These are phyloP conservation scores for Syncephalis plumigaleata DNA, from an alignment of 371 early-diverging fungal species.

Conservation along the genomic window DNA sequence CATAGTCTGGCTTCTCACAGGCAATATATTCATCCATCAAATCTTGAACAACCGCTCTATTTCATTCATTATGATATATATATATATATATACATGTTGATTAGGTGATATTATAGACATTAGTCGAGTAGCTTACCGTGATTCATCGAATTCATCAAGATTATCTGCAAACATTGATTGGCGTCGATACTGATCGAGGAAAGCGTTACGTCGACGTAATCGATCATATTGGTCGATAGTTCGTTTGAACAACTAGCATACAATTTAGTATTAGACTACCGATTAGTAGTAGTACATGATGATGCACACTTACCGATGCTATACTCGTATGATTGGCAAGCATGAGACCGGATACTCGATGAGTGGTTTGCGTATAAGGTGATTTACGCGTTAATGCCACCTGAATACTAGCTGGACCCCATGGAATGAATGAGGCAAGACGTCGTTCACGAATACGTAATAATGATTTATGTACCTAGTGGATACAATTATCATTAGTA, in stretches of 20 bases:
- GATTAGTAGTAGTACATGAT: not conserved
- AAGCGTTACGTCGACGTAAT: conserved; percentile 95
- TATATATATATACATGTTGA: conserved; percentile 2
- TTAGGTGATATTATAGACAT: too few relatives aligned
- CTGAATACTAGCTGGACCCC: conserved; percentile 99
- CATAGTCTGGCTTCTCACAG: conserved; percentile 81
- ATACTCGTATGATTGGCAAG: conserved; percentile 97
- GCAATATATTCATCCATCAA: conserved; percentile 88
- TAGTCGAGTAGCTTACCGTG: conserved; percentile 24
- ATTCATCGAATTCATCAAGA: conserved; percentile 84
- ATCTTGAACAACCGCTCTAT: conserved; percentile 66
- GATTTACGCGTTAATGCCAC: conserved; percentile 86
- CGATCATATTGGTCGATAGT: conserved; percentile 94
- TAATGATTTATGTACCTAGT: conserved; percentile 86
- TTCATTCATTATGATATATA: conserved; percentile 1
- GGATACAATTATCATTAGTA: not conserved
- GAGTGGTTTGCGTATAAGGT: conserved; percentile 80
- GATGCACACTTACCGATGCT: conserved; percentile 37
- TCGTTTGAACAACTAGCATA: conserved; percentile 67
- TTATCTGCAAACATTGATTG: conserved; percentile 66
- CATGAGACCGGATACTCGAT: conserved; percentile 94
- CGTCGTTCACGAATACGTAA: conserved; percentile 88
- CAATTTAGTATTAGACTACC: not conserved
- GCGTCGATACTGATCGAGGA: conserved; percentile 90
- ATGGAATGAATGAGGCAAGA: conserved; percentile 94